These are phyloP conservation scores for Corrigiola litoralis DNA, from an alignment of 179 eudicot genomes.

Conservation along the genomic window DNA sequence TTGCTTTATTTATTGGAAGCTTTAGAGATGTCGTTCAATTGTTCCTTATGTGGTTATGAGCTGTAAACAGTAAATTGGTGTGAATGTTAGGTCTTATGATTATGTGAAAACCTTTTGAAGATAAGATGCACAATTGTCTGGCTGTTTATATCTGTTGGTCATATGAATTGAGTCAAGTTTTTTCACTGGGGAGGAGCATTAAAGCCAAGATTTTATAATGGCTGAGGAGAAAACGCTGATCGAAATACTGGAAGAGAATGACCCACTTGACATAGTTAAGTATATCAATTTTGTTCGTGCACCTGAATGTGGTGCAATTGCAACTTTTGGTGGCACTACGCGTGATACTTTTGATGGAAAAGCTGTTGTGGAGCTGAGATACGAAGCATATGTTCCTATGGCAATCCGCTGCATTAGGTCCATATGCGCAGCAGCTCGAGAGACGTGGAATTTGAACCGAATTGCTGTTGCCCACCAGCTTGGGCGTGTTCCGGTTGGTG, in stretches of 20 bases:
- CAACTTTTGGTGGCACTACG: conserved; percentile 80
- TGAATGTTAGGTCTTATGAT: no score
- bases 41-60: no score
- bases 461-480: conserved; percentile 71
- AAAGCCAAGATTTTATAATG: conserved; percentile 22
- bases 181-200: background rate
- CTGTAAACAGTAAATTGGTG: no score
- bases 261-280: conserved; percentile 54
- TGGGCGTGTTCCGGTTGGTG: conserved; percentile 72
- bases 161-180: background rate
- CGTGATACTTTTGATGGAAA: conserved; percentile 81
- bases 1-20: no score
- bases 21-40: no score
- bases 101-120: background rate
- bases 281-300: conserved; percentile 61
- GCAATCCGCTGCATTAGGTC: conserved; percentile 68
- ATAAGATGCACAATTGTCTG: background rate
- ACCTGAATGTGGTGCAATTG: conserved; percentile 68
- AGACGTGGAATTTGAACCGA: conserved; percentile 50
- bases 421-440: conserved; percentile 63
- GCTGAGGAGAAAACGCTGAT: conserved; percentile 42
- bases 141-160: background rate
- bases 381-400: conserved; percentile 90
- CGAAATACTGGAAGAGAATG: conserved; percentile 61
- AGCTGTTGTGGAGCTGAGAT: conserved; percentile 65